phyloP scores from a whole-genome alignment of 2,329 filamentous ascomycete species.

The Blastomyces parvus region DNA sequence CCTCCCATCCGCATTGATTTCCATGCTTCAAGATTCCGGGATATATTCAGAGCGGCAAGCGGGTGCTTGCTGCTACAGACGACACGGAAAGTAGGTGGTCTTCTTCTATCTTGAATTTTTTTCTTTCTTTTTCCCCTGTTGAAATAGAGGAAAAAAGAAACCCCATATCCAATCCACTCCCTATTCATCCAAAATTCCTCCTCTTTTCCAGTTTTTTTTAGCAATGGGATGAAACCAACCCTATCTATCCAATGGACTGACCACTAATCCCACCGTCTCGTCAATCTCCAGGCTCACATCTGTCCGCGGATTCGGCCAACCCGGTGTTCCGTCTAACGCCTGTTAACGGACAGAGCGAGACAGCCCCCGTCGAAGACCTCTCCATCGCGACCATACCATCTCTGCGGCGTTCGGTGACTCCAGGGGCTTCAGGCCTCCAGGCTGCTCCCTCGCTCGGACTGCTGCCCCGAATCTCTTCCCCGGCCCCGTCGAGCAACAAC shows the following conservation, averaged over 20 bases:
- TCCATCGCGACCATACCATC: constrained; percentile 23
- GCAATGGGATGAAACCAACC: background rate
- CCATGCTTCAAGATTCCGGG: constrained; percentile 40
- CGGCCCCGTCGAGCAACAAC: background rate
- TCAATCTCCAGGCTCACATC: constrained; percentile 28
- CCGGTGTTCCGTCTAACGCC: constrained; percentile 28
- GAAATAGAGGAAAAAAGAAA: background rate
- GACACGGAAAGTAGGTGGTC: constrained; percentile 37
- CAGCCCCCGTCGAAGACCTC: constrained; percentile 23
- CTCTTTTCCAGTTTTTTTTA: too few species aligned
- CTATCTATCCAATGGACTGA: background rate
- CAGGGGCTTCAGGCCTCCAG: constrained; percentile 30
- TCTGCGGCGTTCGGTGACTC: constrained; percentile 28
- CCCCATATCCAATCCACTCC: background rate
- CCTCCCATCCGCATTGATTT: constrained; percentile 22
- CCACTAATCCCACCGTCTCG: background rate
- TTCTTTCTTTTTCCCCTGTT: background rate
- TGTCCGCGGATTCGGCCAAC: constrained; percentile 30
- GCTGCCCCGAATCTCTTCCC: constrained; percentile 16
- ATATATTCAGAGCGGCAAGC: constrained; percentile 39
- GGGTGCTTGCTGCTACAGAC: constrained; percentile 40
- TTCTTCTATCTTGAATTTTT: constrained; percentile 3
- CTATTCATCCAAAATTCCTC: background rate
- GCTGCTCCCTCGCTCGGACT: constrained; percentile 28
- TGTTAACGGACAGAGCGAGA: constrained; percentile 23